phyloP scores from a whole-genome alignment of 306 rosid genomes.

The Dicorynia guianensis region DNA sequence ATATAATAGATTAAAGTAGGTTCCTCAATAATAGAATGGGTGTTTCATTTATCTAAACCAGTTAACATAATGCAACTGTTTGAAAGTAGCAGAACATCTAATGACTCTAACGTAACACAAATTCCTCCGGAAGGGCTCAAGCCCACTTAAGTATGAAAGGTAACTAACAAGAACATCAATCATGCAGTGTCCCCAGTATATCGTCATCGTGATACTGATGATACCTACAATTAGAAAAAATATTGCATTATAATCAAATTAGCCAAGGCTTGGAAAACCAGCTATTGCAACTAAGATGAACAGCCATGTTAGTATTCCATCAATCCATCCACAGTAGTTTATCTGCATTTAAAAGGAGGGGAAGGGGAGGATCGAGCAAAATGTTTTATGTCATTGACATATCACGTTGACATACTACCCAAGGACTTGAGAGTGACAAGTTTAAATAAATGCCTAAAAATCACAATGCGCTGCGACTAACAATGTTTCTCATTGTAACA shows the following conservation, averaged over 20 bases:
- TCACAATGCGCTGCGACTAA: too few relatives aligned
- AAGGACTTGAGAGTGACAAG: neutral
- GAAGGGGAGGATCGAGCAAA: neutral
- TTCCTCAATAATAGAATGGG: slow-evolving; percentile 16
- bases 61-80: slow-evolving; percentile 26
- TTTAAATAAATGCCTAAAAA: too few relatives aligned
- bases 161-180: slow-evolving; percentile 46
- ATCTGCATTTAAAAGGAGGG: neutral
- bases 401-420: neutral
- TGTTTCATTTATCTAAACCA: slow-evolving; percentile 13
- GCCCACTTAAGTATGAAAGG: neutral
- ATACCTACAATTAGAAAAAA: slow-evolving; percentile 50
- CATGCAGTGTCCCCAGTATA: slow-evolving; percentile 63
- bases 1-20: neutral
- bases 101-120: neutral
- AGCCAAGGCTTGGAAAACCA: too few relatives aligned
- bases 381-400: neutral
- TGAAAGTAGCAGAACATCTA: slow-evolving; percentile 32
- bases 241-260: too few relatives aligned
- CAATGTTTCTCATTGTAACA: neutral
- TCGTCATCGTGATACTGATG: slow-evolving; percentile 59
- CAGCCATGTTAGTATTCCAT: too few relatives aligned
- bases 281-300: slow-evolving; percentile 34
- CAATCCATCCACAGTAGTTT: neutral
- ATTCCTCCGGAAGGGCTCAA: slow-evolving; percentile 19